Percentiles rank a stretch among this genome's conserved stretches.
These are phyloP conservation scores for Polytrichum commune DNA, from an alignment of 225 moss, liverwort and hornwort species.

Conservation along the genomic window DNA sequence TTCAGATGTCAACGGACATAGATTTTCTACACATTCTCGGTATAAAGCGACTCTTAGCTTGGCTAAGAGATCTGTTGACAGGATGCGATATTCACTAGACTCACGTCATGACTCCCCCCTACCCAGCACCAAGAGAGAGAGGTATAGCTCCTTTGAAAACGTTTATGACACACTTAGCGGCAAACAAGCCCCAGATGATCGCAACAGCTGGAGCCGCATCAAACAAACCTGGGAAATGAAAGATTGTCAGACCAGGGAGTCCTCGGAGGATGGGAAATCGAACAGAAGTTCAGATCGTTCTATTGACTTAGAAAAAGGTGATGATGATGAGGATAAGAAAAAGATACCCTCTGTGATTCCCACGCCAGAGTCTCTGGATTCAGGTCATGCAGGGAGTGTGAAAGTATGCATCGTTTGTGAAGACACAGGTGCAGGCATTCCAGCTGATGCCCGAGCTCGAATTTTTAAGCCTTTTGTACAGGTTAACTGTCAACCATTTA, in stretches of 20 bases:
- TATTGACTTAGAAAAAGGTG: conserved; percentile 6
- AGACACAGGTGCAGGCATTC: conserved; percentile 15
- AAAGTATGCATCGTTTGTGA: conserved; percentile 9
- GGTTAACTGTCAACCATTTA: conserved; percentile 1
- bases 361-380: neutral
- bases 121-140: neutral
- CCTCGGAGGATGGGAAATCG: neutral
- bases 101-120: neutral
- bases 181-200: conserved; percentile 11
- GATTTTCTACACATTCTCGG: neutral
- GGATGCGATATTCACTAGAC: conserved; percentile 2
- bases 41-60: neutral
- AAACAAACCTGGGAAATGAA: neutral
- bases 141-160: neutral
- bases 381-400: neutral
- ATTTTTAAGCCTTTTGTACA: conserved; percentile 14
- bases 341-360: neutral
- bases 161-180: conserved; percentile 15
- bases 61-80: conserved; percentile 5
- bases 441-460: conserved; percentile 5
- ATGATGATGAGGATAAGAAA: neutral
- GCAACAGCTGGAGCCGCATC: conserved; percentile 15
- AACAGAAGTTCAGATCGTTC: too few relatives aligned
- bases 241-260: neutral
- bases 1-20: too few relatives aligned